These are phyloP conservation scores for Mycena alexandri DNA, from an alignment of 768 basidiomycete genomes.

Conservation along the genomic window DNA sequence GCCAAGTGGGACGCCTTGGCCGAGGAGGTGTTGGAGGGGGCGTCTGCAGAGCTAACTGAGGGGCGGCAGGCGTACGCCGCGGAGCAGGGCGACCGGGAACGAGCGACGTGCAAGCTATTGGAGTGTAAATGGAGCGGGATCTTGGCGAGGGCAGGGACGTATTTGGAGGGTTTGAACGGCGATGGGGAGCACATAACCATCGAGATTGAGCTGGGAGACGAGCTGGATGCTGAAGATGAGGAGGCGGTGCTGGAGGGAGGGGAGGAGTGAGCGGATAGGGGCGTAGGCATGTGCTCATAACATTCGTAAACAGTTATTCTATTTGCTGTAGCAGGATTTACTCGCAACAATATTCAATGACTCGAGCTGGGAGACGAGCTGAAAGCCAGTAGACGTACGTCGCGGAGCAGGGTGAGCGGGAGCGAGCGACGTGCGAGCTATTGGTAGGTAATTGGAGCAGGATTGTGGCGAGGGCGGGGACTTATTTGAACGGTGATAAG, in stretches of 20 bases:
- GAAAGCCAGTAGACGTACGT: conserved; percentile 3
- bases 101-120: background rate
- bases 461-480: background rate
- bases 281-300: too few relatives aligned
- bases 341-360: too few relatives aligned
- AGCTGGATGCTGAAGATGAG: too few relatives aligned
- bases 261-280: too few relatives aligned
- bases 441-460: background rate
- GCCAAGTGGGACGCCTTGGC: conserved; percentile 1
- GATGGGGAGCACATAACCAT: too few relatives aligned
- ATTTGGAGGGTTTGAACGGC: too few relatives aligned
- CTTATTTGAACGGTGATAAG: too few relatives aligned
- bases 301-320: too few relatives aligned
- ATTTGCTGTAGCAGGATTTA: too few relatives aligned
- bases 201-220: too few relatives aligned
- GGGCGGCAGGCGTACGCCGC: conserved; percentile 6
- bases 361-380: too few relatives aligned
- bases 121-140: conserved; percentile 2
- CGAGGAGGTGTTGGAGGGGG: background rate
- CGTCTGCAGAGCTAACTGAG: background rate
- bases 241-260: too few relatives aligned
- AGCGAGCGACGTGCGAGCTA: background rate
- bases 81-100: conserved; percentile 9
- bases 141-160: background rate
- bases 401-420: background rate